Conservation (phyloP, 345 rosid genomes). For the Acer campestre region DNA sequence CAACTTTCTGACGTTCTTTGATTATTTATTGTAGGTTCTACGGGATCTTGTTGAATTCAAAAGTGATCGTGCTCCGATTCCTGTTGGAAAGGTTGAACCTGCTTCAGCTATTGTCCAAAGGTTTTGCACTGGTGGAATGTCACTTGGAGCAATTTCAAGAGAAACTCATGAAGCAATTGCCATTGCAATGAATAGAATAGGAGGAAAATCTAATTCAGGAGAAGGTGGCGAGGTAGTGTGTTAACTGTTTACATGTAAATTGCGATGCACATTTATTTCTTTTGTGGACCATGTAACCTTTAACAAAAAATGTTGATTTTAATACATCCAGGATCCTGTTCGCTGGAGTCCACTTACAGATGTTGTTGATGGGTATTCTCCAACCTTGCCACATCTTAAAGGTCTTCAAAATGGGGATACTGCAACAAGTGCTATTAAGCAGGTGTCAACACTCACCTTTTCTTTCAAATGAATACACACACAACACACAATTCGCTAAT, state of each 20-base stretch:
- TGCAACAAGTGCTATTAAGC: conserved; percentile 99
- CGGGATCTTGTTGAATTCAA: conserved; percentile 97
- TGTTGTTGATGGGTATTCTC: conserved; percentile 97
- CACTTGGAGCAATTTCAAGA: conserved; percentile 99
- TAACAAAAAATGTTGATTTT: not conserved
- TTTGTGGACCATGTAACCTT: not conserved
- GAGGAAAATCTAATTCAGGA: conserved; percentile 97
- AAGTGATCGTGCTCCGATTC: conserved; percentile 90
- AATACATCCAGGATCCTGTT: conserved; percentile 71
- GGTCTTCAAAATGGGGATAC: conserved; percentile 99
- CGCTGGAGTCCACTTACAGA: conserved; percentile 96
- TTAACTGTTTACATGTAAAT: conserved; percentile 3
- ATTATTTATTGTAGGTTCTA: conserved; percentile 61
- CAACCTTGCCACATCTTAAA: conserved; percentile 96
- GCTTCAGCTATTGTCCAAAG: conserved; percentile 81
- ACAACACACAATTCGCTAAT: not conserved
- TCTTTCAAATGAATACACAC: conserved; percentile 1
- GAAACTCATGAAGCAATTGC: conserved; percentile 99
- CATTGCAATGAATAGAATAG: conserved; percentile 94
- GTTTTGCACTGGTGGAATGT: conserved; percentile 99
- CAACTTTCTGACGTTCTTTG: not conserved
- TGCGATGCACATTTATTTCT: not conserved
- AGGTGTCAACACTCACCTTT: conserved; percentile 50
- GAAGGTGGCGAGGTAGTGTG: conserved; percentile 97
- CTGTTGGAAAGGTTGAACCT: conserved; percentile 93